Evolutionary conservation across 192 early-diverging fungal genomes (phyloP).

Genomic region (Umbelopsis ramanniana): DNA sequence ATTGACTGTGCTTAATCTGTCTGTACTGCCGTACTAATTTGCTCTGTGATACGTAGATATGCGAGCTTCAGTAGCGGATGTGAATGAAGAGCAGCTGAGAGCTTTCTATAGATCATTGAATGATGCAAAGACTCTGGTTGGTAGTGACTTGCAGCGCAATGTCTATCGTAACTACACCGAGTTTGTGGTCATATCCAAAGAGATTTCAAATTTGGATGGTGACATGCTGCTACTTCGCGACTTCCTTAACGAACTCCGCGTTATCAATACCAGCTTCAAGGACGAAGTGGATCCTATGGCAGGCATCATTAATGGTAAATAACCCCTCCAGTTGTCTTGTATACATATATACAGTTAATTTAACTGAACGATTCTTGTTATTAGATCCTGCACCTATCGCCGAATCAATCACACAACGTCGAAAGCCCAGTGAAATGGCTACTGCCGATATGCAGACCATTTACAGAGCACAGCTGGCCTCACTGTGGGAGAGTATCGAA

Average conservation of each 20-base stretch:
- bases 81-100: slow-evolving; percentile 63
- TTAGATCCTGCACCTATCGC: slow-evolving; percentile 15
- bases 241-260: slow-evolving; percentile 68
- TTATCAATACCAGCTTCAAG: slow-evolving; percentile 53
- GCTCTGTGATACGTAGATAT: slow-evolving; percentile 48
- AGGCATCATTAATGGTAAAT: background rate
- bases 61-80: slow-evolving; percentile 50
- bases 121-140: slow-evolving; percentile 70
- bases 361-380: background rate
- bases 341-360: too few relatives aligned
- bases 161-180: slow-evolving; percentile 85
- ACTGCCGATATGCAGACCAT: slow-evolving; percentile 56
- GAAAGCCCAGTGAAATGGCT: slow-evolving; percentile 35
- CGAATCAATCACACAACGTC: slow-evolving; percentile 27
- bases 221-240: slow-evolving; percentile 75
- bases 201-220: slow-evolving; percentile 77
- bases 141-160: slow-evolving; percentile 77
- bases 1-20: background rate
- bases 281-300: slow-evolving; percentile 16
- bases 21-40: background rate
- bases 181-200: slow-evolving; percentile 86
- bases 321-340: background rate
- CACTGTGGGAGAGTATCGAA: slow-evolving; percentile 63
- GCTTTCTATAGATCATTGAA: slow-evolving; percentile 56
- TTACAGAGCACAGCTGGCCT: slow-evolving; percentile 58